Evolutionary conservation across 2,329 filamentous ascomycete genomes (phyloP), one percentile per base, ranked within the genome.

Genomic region (Nothomitra cinnamomea): DNA sequence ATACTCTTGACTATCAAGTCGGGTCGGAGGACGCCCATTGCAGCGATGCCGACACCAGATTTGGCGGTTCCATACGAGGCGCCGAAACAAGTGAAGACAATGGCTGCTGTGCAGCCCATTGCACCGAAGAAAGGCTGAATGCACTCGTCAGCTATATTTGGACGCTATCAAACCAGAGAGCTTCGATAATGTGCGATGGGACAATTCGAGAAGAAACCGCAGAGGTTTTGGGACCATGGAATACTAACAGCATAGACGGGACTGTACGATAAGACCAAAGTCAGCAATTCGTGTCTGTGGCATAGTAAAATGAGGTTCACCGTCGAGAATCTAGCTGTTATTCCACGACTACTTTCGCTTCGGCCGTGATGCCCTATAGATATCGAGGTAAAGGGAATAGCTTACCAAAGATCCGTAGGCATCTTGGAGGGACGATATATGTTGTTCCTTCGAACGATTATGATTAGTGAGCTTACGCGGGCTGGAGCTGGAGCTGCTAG

Each of bases 1-100:
- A 66, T 83, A 96, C 92, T 96, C 85, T 95, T 96, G 70, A 98
- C 90, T 70, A 96, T 95, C 72, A 96, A 76, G 71, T 98, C 92
- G 69, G 92, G 92, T 71, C 92, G 80, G 63, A 98, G 81, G 65
- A 96, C 90, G 85, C 89, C 90, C 85, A 96, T 95, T 63, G 89
- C 87, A 62, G 87, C 87, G 67, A 98, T 95, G 79, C 92, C 92
- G 63, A 96, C 92, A 76, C 92, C 92, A 66, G 92, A 94, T 81
- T 98, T 98, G 69, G 92, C 92, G 63, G 92, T 98, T 72, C 92
- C 92, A 74, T 96, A 98, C 62, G 92, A 88, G 66, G 92, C 92
- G 69, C 92, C 88, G 64, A 95, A 83, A 73, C 87, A 94, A 69
- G 88, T 94, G 78, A 95, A 95, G 67, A 95, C 86, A 67, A 95